These are phyloP conservation scores for Discostella stelligeroides DNA, from an alignment of 108 stramenopile species.

Conservation along the genomic window DNA sequence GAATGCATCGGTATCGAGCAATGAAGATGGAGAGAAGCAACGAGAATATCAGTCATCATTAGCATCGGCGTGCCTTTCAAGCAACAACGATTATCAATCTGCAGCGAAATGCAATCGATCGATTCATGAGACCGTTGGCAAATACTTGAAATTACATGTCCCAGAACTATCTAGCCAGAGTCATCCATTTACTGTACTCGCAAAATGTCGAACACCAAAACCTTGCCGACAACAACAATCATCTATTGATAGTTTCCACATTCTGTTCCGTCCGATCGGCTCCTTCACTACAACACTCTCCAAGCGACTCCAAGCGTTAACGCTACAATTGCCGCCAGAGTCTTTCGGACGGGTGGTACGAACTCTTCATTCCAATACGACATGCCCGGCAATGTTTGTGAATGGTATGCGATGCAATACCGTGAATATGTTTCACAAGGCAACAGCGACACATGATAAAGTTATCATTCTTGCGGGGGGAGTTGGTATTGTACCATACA, in stretches of 20 bases:
- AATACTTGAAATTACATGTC: slow-evolving; percentile 21
- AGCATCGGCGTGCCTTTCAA: no score
- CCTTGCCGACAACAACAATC: neutral
- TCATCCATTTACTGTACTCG: slow-evolving; percentile 29
- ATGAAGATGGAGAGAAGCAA: no score
- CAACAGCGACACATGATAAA: slow-evolving; percentile 17
- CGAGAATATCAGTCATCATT: no score
- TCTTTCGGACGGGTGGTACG: neutral
- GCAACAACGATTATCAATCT: neutral
- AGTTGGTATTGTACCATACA: slow-evolving; percentile 29
- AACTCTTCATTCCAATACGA: no score
- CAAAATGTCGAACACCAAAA: neutral
- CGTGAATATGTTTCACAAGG: slow-evolving; percentile 16
- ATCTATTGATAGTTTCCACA: neutral
- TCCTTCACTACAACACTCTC: slow-evolving; percentile 29
- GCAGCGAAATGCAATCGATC: neutral
- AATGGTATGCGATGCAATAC: slow-evolving; percentile 20
- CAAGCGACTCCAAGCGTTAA: slow-evolving; percentile 1
- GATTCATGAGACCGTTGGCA: slow-evolving; percentile 12
- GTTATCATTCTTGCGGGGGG: slow-evolving; percentile 39
- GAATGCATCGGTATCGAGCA: no score
- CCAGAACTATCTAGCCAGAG: slow-evolving; percentile 29
- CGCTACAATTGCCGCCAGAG: neutral
- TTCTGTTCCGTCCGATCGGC: slow-evolving; percentile 27
- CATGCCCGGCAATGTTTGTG: slow-evolving; percentile 16